Percentiles rank a stretch among this genome's conserved stretches.
Evolutionary conservation across 75 land plant species (phyloP).

Genomic region (Sequoia sempervirens): DNA sequence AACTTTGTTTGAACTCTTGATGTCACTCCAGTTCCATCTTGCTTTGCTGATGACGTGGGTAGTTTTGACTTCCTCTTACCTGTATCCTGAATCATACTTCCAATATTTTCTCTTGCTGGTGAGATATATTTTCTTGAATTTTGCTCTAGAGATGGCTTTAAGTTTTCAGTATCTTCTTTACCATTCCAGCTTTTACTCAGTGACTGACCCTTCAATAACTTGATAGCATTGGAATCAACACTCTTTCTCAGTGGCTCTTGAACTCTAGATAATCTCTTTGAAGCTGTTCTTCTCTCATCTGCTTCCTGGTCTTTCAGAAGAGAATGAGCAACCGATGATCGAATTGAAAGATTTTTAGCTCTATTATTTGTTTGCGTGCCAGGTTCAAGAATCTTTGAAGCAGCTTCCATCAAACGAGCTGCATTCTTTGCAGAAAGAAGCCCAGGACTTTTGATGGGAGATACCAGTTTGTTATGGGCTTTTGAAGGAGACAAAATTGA

Average conservation of each 20-base stretch:
- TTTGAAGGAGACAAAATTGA: constrained; percentile 55
- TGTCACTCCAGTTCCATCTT: constrained; percentile 2
- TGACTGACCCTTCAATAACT: constrained; percentile 27
- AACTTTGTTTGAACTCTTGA: constrained; percentile 7
- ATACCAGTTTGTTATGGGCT: constrained; percentile 57
- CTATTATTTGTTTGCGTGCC: constrained; percentile 40
- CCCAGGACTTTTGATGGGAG: constrained; percentile 73
- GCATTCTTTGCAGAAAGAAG: constrained; percentile 55
- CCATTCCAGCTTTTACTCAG: constrained; percentile 22
- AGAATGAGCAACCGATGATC: constrained; percentile 22
- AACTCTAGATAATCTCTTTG: constrained; percentile 24
- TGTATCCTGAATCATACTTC: neutral
- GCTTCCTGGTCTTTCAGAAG: constrained; percentile 32
- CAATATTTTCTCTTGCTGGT: constrained; percentile 1
- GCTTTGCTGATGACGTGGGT: neutral
- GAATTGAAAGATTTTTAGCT: constrained; percentile 18
- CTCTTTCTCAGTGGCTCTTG: constrained; percentile 26
- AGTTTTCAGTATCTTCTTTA: constrained; percentile 15
- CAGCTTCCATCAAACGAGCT: constrained; percentile 74
- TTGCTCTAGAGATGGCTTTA: constrained; percentile 19
- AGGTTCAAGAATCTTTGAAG: constrained; percentile 81
- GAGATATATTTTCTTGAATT: constrained; percentile 4
- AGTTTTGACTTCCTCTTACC: constrained; percentile 7
- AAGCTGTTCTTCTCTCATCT: constrained; percentile 29
- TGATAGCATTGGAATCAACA: constrained; percentile 17